Percentiles rank a stretch among this genome's conserved stretches.
These are phyloP conservation scores for Tanozyma kutaoensis DNA, from an alignment of 805 yeast species.

Conservation along the genomic window DNA sequence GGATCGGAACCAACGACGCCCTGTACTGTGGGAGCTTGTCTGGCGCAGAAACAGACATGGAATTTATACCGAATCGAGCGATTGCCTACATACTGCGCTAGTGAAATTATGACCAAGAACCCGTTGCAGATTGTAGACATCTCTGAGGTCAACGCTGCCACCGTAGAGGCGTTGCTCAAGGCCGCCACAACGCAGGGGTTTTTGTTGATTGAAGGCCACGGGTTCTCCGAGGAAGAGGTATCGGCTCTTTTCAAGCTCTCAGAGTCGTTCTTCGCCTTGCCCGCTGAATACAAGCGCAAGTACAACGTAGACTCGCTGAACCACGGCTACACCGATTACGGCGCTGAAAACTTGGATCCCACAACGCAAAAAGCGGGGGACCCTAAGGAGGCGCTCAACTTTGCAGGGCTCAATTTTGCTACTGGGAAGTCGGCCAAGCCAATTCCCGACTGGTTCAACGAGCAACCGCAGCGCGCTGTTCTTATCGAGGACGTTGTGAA, in stretches of 20 bases:
- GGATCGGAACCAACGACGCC: conserved; percentile 5
- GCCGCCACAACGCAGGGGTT: conserved; percentile 60
- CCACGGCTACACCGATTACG: conserved; percentile 45
- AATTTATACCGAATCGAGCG: not conserved
- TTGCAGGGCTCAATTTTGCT: conserved; percentile 37
- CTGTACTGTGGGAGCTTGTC: conserved; percentile 2
- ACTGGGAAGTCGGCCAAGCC: conserved; percentile 27
- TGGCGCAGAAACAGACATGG: not conserved
- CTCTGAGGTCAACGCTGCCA: conserved; percentile 21
- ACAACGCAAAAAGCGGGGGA: conserved; percentile 30
- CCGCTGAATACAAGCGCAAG: conserved; percentile 35
- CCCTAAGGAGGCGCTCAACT: conserved; percentile 61
- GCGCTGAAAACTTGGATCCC: conserved; percentile 38
- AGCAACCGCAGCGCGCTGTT: conserved; percentile 24
- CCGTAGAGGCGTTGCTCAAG: conserved; percentile 38
- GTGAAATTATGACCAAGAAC: conserved; percentile 10
- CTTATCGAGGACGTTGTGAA: conserved; percentile 19
- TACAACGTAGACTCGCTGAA: conserved; percentile 41
- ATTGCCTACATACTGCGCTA: not conserved
- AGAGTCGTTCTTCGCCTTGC: conserved; percentile 35
- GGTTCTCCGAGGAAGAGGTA: conserved; percentile 43
- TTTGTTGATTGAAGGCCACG: conserved; percentile 54
- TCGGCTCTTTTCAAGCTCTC: conserved; percentile 36
- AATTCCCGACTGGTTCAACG: conserved; percentile 39
- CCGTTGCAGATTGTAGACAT: conserved; percentile 50